Conservation (phyloP, 495 filamentous ascomycete species). For the Penicillium lividum region DNA sequence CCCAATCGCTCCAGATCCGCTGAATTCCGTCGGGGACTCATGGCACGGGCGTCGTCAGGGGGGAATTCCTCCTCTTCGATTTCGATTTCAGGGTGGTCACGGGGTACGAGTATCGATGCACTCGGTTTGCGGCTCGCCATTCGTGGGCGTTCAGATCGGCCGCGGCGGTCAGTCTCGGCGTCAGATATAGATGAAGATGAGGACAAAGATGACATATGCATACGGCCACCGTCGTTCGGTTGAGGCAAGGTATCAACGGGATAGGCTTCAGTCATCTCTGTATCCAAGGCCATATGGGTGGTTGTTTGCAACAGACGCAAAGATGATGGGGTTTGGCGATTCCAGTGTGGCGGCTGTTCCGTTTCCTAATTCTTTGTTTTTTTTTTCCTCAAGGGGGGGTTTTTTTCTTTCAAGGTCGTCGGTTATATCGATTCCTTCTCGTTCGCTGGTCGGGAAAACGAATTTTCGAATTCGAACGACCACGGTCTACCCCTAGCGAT, state of each 20-base stretch:
- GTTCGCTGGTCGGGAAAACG: background rate
- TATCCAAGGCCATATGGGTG: conserved; percentile 41
- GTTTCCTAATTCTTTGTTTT: conserved; percentile 6
- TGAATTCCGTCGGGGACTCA: conserved; percentile 90
- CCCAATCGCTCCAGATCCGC: conserved; percentile 85
- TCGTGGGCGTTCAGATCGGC: conserved; percentile 50
- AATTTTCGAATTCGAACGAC: conserved; percentile 23
- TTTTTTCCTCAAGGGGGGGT: background rate
- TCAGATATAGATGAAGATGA: conserved; percentile 52
- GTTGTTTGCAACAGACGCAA: conserved; percentile 25
- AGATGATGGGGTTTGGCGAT: conserved; percentile 17
- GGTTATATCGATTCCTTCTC: background rate
- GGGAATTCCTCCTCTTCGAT: conserved; percentile 68
- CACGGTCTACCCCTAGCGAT: conserved; percentile 49
- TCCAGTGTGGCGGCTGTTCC: conserved; percentile 29
- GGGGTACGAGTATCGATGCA: conserved; percentile 77
- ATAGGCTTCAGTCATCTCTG: conserved; percentile 43
- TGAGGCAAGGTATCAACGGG: conserved; percentile 47
- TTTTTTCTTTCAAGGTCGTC: conserved; percentile 8
- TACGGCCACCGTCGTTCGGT: conserved; percentile 45
- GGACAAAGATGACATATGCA: conserved; percentile 45
- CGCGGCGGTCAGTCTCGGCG: conserved; percentile 47
- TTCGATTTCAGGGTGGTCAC: conserved; percentile 68
- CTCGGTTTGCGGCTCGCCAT: conserved; percentile 69
- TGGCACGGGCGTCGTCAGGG: conserved; percentile 84